Base-by-base conservation (phyloP, 148 eudicot genomes). In the Rhododendron simsii region DNA sequence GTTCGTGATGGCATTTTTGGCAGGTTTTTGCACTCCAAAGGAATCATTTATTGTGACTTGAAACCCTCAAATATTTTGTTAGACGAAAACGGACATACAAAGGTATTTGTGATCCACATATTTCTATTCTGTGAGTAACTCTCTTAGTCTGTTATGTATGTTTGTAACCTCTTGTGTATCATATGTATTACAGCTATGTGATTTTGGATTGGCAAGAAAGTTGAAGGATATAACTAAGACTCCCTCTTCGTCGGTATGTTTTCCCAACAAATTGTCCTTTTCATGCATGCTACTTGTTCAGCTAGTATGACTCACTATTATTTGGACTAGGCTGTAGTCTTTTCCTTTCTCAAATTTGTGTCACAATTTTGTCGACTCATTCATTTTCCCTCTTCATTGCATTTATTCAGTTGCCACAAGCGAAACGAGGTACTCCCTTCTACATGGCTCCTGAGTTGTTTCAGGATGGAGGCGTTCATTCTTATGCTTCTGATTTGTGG, bases 381-480 rank as follows among this genome's bases (percentile, higher is more conserved):
- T 73, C 85, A 44, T 78, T 87, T 59, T 75, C n/a, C 78, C 74
- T 84, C 18, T 59, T 80, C 13, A 47, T 57, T 12, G 87, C 86
- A 69, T 82, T 83, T 91, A 23, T 80, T 87, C 89, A 98, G 99
- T 83, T 98, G 81, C 98, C 99, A 45, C 99, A 98, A 87, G 92
- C 95, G 84, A 98, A 94, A 87, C 98, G 99, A 78, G 99, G 99
- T 87, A 98, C 98, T 47, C 99, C 99, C 16, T 95, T 91, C 88
- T 98, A 98, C 88, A 98, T 98, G 99, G 98, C 99, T 78, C 99
- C 99, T 11, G 99, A 98, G 91, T 94, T 98, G 86, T 98, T 98
- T 83, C 98, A 94, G 87, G 99, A 98, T 83, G 98, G 98, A 80
- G 98, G 99, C 48, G 96, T 96, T 86, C 99, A 96, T 86, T 96